Conservation (phyloP, 2,329 filamentous ascomycete species). For the Fusarium subtropicale region DNA sequence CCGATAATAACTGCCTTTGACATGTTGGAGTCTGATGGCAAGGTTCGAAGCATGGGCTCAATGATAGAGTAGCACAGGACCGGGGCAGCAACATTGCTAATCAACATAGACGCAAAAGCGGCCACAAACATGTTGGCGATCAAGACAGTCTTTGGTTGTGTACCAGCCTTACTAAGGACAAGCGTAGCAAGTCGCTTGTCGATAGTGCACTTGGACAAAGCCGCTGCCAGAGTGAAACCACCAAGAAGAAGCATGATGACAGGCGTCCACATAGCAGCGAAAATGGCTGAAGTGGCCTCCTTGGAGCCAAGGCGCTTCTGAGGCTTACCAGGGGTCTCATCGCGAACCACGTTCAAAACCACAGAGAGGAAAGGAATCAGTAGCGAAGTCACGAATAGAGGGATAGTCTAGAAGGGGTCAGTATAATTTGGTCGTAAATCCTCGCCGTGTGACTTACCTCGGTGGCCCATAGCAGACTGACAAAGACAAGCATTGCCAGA, state of each 20-base stretch:
- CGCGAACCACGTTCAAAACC: constrained; percentile 83
- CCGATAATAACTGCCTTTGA: constrained; percentile 95
- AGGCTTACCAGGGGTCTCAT: constrained; percentile 69
- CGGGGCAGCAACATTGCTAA: constrained; percentile 96
- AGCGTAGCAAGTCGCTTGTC: constrained; percentile 97
- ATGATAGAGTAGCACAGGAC: constrained; percentile 98
- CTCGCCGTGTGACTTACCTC: constrained; percentile 69
- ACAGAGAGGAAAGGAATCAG: constrained; percentile 95
- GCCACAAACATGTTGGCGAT: constrained; percentile 99
- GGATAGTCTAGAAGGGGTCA: constrained; percentile 75
- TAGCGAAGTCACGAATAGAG: constrained; percentile 94
- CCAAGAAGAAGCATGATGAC: constrained; percentile 98
- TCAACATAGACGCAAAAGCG: constrained; percentile 98
- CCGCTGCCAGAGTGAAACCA: constrained; percentile 95
- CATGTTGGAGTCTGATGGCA: constrained; percentile 90
- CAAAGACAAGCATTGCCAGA: constrained; percentile 90
- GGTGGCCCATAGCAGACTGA: constrained; percentile 95
- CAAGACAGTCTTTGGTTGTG: constrained; percentile 86
- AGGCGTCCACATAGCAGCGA: constrained; percentile 98
- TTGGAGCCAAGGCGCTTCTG: constrained; percentile 80
- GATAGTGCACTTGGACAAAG: constrained; percentile 96
- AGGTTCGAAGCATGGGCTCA: constrained; percentile 94
- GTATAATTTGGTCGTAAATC: neutral
- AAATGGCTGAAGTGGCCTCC: constrained; percentile 84
- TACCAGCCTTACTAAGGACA: constrained; percentile 95